Evolutionary conservation across 73 alveolate genomes (phyloP), one percentile per base, ranked within the genome.

Genomic region (Symbiodinium pilosum): DNA sequence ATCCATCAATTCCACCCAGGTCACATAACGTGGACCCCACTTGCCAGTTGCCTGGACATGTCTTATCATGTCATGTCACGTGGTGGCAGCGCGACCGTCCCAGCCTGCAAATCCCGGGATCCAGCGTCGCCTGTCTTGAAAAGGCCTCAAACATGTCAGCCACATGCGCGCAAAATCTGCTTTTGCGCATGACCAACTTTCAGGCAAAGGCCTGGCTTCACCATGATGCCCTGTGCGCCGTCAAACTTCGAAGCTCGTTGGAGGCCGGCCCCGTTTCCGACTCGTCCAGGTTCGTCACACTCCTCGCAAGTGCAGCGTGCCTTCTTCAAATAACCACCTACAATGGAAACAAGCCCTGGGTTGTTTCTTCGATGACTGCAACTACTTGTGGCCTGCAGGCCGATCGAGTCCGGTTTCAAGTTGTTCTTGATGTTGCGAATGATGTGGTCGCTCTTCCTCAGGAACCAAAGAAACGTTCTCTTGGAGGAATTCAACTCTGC

Each of bases 211-310:
- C 68, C 86, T 4, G 97, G 97, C 77, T 91, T 91, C 81, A 91
- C 97, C 97, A 91, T 91, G 89, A 91, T 86, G 44, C 97, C 97
- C 81, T 91, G 97, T 14, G 97, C 97, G 5, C 97, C 97, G 20
- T 43, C 47, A 88, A 91, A 91, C 47, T 14, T 36, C 40, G 89
- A 69, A 54, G 97, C 97, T 36, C 43, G 64, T 54, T 69, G 81
- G 84, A 91, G 77, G 30, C 47, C 94, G 18, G 40, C n/a, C 52
- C 54, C 52, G 38, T 69, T 47, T 68, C 97, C 89, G 59, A 91
- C 39, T 21, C 41, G 52, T 52, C 88, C 47, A 40, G 97, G 89
- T n/a, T 64, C 44, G 75, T 91, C 97, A 52, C 97, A 91, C 81
- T 91, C 97, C 88, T 91, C 89, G 36, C 96, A 52, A 26, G 2